Percentiles rank a stretch among this genome's conserved stretches.
These are phyloP conservation scores for Gastrolobium villosum DNA, from an alignment of 306 rosid species.

Conservation along the genomic window DNA sequence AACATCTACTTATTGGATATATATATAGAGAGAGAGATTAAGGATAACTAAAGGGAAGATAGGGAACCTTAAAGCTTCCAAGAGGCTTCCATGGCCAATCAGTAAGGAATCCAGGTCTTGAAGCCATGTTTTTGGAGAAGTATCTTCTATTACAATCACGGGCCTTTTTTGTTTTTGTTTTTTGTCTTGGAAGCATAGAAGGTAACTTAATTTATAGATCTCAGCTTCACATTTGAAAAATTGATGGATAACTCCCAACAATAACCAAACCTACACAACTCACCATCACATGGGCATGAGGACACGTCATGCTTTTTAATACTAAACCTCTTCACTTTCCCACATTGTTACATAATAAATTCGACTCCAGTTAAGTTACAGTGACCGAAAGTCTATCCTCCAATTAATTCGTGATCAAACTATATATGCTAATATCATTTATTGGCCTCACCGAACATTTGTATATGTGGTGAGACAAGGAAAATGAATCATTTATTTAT, in stretches of 20 bases:
- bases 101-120: slow-evolving; percentile 71
- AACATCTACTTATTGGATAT: not conserved
- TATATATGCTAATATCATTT: not conserved
- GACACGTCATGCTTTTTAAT: not conserved
- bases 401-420: not conserved
- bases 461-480: not conserved
- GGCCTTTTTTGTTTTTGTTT: not conserved
- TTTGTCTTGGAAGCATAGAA: not conserved
- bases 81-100: slow-evolving; percentile 81
- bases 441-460: slow-evolving; percentile 39
- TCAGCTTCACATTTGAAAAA: not conserved
- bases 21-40: not conserved
- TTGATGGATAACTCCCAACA: not conserved
- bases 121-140: slow-evolving; percentile 53
- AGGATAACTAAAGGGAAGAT: not conserved
- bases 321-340: not conserved
- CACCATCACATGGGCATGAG: not conserved
- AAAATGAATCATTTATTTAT: not conserved
- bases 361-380: not conserved
- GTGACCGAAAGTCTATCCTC: not conserved
- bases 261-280: not conserved
- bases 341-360: not conserved
- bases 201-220: slow-evolving; percentile 21
- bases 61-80: slow-evolving; percentile 62
- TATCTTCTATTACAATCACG: not conserved